Evolutionary conservation across 805 yeast species (phyloP), one percentile per base, ranked within the genome.

Genomic region (Diddensiella caesifluorescens): DNA sequence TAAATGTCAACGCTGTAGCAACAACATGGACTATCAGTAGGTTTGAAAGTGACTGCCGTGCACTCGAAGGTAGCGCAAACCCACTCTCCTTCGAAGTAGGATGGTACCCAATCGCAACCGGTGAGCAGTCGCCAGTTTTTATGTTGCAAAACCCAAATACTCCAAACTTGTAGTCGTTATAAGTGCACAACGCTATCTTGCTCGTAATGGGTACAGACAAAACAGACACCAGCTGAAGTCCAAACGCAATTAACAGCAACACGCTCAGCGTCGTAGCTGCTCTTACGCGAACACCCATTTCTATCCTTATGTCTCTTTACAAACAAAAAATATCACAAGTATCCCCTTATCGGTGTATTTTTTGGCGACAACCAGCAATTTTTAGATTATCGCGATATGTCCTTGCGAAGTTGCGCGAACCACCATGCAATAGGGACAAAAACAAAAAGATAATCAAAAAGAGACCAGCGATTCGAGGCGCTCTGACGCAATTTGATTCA

Each of bases 21-120:
- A 83, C 70, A 1, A 82, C 79, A 57, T 83, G 92, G 3, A 80
- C 84, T 23, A 82, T 68, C 29, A 83, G 61, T 42, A 83, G 62
- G 47, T 70, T 73, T 2, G 88, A 73, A 5, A 83, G 71, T 2
- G 77, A 66, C 42, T 67, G 72, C 48, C 82, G 67, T 1, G 84
- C 78, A 41, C 71, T 68, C 2, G 82, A 73, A 7, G 87, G 87
- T 27, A 79, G 57, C 3, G 72, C 56, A 48, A 74, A 69, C 6
- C 56, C 50, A 16, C 64, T 56, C 22, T 60, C 64, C 9, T 57
- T 53, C 4, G 64, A 46, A 21, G 67, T 49, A 45, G 50, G 25
- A 41, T 49, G 45, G 48, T 73, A 74, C 0, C 82, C 82, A 3
- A 77, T 61, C 3, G 67, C 56, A 1, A 64, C 60, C 0, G 42